Evolutionary conservation across 2,329 filamentous ascomycete species (phyloP).

Genomic region (Sporothrix variecibatus): DNA sequence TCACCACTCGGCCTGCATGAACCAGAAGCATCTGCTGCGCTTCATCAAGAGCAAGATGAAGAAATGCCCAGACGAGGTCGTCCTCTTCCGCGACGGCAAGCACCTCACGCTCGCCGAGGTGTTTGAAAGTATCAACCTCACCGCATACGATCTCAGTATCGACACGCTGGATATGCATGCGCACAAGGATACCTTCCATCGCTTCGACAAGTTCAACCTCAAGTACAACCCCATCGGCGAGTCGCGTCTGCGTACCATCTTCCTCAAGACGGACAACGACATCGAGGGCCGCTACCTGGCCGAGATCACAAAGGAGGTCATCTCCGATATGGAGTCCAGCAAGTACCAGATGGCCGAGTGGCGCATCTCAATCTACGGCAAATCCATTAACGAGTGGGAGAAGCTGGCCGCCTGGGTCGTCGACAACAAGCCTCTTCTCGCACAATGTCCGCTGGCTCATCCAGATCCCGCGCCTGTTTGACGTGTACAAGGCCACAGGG

Average conservation of each 20-base stretch:
- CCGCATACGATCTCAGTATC: slow-evolving; percentile 95
- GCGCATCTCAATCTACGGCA: slow-evolving; percentile 96
- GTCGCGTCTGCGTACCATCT: slow-evolving; percentile 94
- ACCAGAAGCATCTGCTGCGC: slow-evolving; percentile 94
- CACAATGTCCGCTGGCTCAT: slow-evolving; percentile 98
- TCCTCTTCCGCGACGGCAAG: slow-evolving; percentile 88
- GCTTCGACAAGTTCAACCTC: slow-evolving; percentile 98
- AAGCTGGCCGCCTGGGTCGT: slow-evolving; percentile 96
- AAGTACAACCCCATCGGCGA: slow-evolving; percentile 99
- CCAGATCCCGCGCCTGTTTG: slow-evolving; percentile 90
- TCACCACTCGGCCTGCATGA: slow-evolving; percentile 99
- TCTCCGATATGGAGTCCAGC: slow-evolving; percentile 93
- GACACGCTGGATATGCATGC: slow-evolving; percentile 99
- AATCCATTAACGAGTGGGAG: slow-evolving; percentile 92
- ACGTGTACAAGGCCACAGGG: slow-evolving; percentile 88
- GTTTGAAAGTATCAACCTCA: slow-evolving; percentile 95
- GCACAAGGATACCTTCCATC: slow-evolving; percentile 96
- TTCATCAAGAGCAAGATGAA: slow-evolving; percentile 99
- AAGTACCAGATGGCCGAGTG: slow-evolving; percentile 99
- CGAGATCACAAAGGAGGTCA: slow-evolving; percentile 97
- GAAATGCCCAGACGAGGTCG: slow-evolving; percentile 91
- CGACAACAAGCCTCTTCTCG: slow-evolving; percentile 95
- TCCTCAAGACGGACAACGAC: slow-evolving; percentile 97
- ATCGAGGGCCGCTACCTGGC: slow-evolving; percentile 94
- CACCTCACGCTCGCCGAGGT: slow-evolving; percentile 89